Evolutionary conservation across 2,329 filamentous ascomycete genomes (phyloP), one percentile per base, ranked within the genome.

Genomic region (Cercospora sp.): DNA sequence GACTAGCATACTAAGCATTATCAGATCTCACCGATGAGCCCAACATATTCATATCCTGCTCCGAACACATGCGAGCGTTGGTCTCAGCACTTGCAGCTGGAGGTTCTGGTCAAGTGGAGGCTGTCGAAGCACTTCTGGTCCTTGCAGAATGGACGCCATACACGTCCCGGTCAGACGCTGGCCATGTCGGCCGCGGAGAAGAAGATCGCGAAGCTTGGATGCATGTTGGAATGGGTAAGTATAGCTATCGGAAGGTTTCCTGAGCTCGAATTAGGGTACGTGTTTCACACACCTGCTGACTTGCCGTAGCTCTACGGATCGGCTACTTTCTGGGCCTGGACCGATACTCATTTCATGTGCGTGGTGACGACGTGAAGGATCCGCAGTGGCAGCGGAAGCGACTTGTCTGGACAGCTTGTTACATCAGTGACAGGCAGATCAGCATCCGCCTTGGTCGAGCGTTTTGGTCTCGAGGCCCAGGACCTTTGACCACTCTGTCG

Each of bases 151-250:
- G 90, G 90, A 89, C 89, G 6, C 89, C 89, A 0, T 89, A 90
- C 69, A 87, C 88, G 0, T 84, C 88, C 1, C 82, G 88, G 5
- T 85, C 85, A 2, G 82, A 85, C 37, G 86, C 87, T 32, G 87
- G 87, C 34, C 83, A 86, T 28, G 88, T 92, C 21, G 90, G 90
- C 0, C 85, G 89, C 65, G 90, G 90, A 8, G 90, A 92, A 76
- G 90, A 92, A 65, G 90, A 92, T 73, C 85, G 90, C 55, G 89
- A 90, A 32, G 89, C 89, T 0, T 92, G 90, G 90, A 92, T 92
- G 89, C 88, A 91, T 73, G 89, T 91, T 5, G 90, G 90, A 1
- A 85, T 90, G 21, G 49, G 49, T 55, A 55, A 16, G 49, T 55
- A 6, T 8, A 55, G 24, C 21, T 12, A 6, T 5, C 4, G 21